Conservation (phyloP, 495 filamentous ascomycete genomes). For the Penicillium bovifimosum region DNA sequence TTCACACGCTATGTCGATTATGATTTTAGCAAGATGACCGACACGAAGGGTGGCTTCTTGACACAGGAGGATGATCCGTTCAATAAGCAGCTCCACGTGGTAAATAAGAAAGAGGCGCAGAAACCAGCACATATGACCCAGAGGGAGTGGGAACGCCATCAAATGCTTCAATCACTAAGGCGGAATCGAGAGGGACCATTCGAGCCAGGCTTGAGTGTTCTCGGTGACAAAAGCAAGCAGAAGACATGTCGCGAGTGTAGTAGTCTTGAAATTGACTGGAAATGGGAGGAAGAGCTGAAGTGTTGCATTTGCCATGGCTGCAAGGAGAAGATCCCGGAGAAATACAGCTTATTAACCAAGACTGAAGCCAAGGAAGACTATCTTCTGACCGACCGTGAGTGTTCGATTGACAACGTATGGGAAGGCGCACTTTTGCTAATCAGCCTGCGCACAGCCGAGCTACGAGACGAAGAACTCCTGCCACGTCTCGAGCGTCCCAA, state of each 20-base stretch:
- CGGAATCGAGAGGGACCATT: conserved; percentile 74
- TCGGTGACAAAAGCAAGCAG: conserved; percentile 55
- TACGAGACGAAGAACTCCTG: conserved; percentile 77
- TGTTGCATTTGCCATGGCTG: conserved; percentile 67
- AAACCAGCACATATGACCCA: conserved; percentile 86
- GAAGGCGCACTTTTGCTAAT: not conserved
- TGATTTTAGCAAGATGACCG: conserved; percentile 95
- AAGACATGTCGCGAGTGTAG: conserved; percentile 81
- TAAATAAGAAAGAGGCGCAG: conserved; percentile 48
- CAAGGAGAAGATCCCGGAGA: conserved; percentile 85
- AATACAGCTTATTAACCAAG: conserved; percentile 90
- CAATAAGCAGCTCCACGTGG: conserved; percentile 66
- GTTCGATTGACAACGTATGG: not conserved
- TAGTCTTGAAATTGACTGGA: conserved; percentile 83
- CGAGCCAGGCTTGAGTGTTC: conserved; percentile 74
- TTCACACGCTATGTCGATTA: conserved; percentile 94
- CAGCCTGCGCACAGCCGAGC: conserved; percentile 54
- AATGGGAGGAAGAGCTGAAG: conserved; percentile 78
- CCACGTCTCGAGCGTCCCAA: conserved; percentile 87
- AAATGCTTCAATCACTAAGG: conserved; percentile 61
- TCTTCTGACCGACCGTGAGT: conserved; percentile 82
- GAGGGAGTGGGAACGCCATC: conserved; percentile 85
- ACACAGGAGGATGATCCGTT: conserved; percentile 82
- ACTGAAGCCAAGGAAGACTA: conserved; percentile 96
- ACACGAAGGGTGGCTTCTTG: conserved; percentile 94